Evolutionary conservation across 2,329 filamentous ascomycete species (phyloP), one percentile per base, ranked within the genome.

Genomic region (Amauroascus niger): DNA sequence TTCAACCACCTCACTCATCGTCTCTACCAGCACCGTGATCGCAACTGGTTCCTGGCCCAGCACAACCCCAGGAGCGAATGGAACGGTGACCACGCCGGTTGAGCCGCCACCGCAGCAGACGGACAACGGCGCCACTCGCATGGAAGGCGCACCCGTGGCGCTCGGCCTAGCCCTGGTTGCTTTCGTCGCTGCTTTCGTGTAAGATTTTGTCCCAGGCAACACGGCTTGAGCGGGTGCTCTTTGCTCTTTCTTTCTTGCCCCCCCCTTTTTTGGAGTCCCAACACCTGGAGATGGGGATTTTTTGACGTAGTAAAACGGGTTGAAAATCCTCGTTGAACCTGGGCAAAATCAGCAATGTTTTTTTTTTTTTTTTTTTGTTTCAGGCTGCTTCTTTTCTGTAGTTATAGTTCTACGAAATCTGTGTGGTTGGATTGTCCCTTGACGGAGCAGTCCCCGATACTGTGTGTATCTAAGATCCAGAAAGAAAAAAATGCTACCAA

Each of bases 81-180:
- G 20, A 8, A 53, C 51, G 13, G 26, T 53, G 8, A 50, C 46
- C 37, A 50, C 39, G 2, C 45, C 52, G 1, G 8, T 26, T 35
- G 9, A 45, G 24, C 35, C 52, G 24, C 35, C 52, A 6, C 44
- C 52, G 26, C 45, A 54, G 32, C 52, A 54, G 40, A 54, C 52
- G 4, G 24, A 22, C 11, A 54, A 35, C 22, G 47, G 20, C 7
- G 52, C 37, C 3, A 22, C 11, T 6, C 28, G 30, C 9, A 13
- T 45, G 2, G 13, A 45, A 24, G 47, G 37, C 20, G 22, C 24
- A 37, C n/a, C 47, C 18, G 18, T 28, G 9, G 52, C 40, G 6
- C 16, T 54, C 7, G 46, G 52, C 7, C 20, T 54, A n/a, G 37
- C 35, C 6, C 9, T 45, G 3, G 28, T 46, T 9, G 52, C 24